Conservation (phyloP, 2,329 filamentous ascomycete genomes). For the Sclerotinia subarctica region DNA sequence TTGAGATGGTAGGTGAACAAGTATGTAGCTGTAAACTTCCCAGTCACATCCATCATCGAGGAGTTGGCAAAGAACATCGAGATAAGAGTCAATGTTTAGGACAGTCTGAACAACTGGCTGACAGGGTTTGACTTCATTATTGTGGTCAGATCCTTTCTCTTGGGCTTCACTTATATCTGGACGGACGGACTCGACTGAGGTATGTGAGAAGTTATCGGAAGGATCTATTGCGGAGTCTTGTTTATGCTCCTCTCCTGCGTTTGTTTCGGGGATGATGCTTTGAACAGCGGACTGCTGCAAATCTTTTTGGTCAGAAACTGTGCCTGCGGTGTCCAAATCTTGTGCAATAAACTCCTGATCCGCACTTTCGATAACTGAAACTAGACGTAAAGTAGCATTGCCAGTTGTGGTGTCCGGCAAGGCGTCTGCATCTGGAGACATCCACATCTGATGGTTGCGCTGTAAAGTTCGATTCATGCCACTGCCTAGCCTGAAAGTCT, state of each 20-base stretch:
- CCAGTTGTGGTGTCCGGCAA: constrained; percentile 46
- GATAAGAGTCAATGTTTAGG: constrained; percentile 50
- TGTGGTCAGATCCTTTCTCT: background rate
- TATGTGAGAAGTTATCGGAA: background rate
- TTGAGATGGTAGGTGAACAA: constrained; percentile 83
- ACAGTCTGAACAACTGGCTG: constrained; percentile 15
- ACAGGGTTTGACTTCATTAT: background rate
- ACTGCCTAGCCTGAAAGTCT: constrained; percentile 36
- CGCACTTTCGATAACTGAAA: constrained; percentile 28
- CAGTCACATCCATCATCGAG: constrained; percentile 74
- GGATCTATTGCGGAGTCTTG: background rate
- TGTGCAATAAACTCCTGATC: constrained; percentile 6
- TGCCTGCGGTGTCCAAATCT: background rate
- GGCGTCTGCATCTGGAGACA: constrained; percentile 54
- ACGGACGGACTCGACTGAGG: background rate
- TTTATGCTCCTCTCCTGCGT: background rate
- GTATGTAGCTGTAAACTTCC: constrained; percentile 88
- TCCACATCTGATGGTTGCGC: constrained; percentile 55
- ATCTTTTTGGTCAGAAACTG: background rate
- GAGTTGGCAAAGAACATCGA: constrained; percentile 74
- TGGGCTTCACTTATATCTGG: background rate
- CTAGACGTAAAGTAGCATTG: constrained; percentile 37
- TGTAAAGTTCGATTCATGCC: constrained; percentile 34
- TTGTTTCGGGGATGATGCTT: background rate
- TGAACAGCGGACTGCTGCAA: background rate